Percentiles rank a stretch among this genome's conserved stretches.
Conservation (phyloP, 352 stramenopile genomes). For the Ochromonadaceae sp. region DNA sequence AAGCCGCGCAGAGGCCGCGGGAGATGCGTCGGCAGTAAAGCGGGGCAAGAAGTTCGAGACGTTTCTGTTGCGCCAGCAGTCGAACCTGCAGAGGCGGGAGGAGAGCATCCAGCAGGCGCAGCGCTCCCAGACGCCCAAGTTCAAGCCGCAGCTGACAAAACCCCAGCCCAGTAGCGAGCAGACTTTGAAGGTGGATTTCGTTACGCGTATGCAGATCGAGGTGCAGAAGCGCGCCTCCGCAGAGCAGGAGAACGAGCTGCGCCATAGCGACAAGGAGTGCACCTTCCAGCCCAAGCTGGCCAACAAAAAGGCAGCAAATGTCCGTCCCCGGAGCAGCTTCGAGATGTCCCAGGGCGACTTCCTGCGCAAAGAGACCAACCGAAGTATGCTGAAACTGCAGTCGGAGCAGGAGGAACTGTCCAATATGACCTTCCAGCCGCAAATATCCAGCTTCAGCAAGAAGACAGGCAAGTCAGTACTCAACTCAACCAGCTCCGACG, state of each 20-base stretch:
- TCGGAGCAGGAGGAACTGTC: constrained; percentile 29
- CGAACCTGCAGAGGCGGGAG: neutral
- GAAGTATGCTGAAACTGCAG: constrained; percentile 23
- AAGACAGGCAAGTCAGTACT: constrained; percentile 20
- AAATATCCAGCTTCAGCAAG: constrained; percentile 20
- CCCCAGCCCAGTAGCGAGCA: neutral
- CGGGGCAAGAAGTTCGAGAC: neutral
- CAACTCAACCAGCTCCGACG: constrained; percentile 24
- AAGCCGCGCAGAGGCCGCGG: neutral
- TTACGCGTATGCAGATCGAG: neutral
- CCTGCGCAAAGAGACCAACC: constrained; percentile 28
- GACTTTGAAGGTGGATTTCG: neutral
- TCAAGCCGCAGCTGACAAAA: neutral
- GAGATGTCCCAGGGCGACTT: constrained; percentile 31
- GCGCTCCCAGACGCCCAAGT: neutral
- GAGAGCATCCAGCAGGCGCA: neutral
- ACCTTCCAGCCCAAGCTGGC: constrained; percentile 8
- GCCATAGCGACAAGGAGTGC: neutral
- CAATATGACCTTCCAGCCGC: constrained; percentile 29
- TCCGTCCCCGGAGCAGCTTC: constrained; percentile 4
- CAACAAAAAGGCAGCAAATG: neutral
- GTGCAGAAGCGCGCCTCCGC: neutral
- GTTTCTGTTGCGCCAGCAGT: neutral
- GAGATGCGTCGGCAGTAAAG: neutral
- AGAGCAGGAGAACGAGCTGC: constrained; percentile 5